A percentile compares a stretch with the other conserved stretches of the same genome.
Evolutionary conservation across 768 basidiomycete genomes (phyloP).

Genomic region (Rickenella mellea): DNA sequence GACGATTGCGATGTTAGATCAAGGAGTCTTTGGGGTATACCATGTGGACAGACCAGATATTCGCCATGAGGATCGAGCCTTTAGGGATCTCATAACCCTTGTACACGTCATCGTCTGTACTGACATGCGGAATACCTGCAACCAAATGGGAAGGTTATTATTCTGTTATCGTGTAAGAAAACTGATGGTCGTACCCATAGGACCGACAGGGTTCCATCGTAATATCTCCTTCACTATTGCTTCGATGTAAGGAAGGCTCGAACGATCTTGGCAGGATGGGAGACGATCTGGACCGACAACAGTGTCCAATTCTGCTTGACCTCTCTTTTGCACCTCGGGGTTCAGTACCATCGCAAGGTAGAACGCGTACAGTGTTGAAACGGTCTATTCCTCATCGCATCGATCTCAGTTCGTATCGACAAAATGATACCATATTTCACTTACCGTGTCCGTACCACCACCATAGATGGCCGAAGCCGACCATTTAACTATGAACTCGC

Average conservation of each 20-base stretch:
- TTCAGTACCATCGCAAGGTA: constrained; percentile 29
- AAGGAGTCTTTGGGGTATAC: too few relatives aligned
- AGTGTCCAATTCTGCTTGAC: constrained; percentile 32
- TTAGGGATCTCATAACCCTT: constrained; percentile 23
- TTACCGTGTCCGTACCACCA: constrained; percentile 14
- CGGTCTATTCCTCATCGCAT: constrained; percentile 4
- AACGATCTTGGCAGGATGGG: constrained; percentile 23
- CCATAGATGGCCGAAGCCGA: constrained; percentile 5
- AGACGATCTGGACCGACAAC: constrained; percentile 24
- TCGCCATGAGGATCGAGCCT: constrained; percentile 22
- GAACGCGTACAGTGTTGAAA: constrained; percentile 13
- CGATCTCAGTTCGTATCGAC: too few relatives aligned
- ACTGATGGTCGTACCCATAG: constrained; percentile 9
- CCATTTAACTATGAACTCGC: constrained; percentile 4
- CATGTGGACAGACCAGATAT: constrained; percentile 18
- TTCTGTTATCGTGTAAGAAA: not conserved
- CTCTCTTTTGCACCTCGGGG: constrained; percentile 25
- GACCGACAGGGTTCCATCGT: constrained; percentile 14
- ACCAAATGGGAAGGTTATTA: not conserved
- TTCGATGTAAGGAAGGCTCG: constrained; percentile 26
- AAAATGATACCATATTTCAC: too few relatives aligned
- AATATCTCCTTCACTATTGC: constrained; percentile 23
- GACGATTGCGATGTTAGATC: too few relatives aligned
- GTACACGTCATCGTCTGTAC: constrained; percentile 22
- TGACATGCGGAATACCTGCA: constrained; percentile 20